Conservation (phyloP, 768 basidiomycete genomes). For the Candolleomyces eurysporus region DNA sequence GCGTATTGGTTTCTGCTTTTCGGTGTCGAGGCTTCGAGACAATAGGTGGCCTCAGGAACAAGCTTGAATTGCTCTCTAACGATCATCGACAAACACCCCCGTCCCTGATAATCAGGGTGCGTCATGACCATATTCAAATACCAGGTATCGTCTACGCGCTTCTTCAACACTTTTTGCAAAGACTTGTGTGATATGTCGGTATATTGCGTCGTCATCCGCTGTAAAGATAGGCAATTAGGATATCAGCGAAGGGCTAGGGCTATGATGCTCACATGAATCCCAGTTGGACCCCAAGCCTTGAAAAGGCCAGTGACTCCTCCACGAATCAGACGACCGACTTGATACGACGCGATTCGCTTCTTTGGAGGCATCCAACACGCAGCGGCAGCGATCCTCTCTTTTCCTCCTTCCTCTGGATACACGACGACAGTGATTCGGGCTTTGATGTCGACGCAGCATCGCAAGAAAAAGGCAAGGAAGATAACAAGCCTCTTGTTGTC, state of each 20-base stretch:
- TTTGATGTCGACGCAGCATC: slow-evolving; percentile 16
- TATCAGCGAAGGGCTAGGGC: not conserved
- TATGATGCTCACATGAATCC: slow-evolving; percentile 16
- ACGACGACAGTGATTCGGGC: slow-evolving; percentile 26
- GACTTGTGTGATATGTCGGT: slow-evolving; percentile 23
- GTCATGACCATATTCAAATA: slow-evolving; percentile 26
- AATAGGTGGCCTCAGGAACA: slow-evolving; percentile 20
- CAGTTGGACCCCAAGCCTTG: slow-evolving; percentile 17
- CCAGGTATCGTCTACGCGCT: slow-evolving; percentile 24
- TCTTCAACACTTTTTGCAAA: slow-evolving; percentile 13
- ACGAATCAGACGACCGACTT: slow-evolving; percentile 16
- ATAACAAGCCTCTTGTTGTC: slow-evolving; percentile 11
- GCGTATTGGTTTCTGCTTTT: slow-evolving; percentile 27
- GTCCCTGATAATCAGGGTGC: slow-evolving; percentile 24
- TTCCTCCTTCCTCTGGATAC: slow-evolving; percentile 10
- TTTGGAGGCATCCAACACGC: slow-evolving; percentile 26
- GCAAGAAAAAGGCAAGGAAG: slow-evolving; percentile 20
- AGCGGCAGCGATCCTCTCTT: slow-evolving; percentile 21
- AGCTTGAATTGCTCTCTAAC: slow-evolving; percentile 25
- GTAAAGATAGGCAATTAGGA: not conserved
- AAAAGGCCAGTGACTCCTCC: slow-evolving; percentile 18
- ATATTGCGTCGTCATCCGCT: not conserved
- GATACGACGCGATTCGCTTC: slow-evolving; percentile 20
- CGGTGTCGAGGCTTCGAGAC: slow-evolving; percentile 26
- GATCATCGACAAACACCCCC: slow-evolving; percentile 27